These are phyloP conservation scores for Mycena olivaceomarginata DNA, from an alignment of 768 basidiomycete genomes.

Conservation along the genomic window DNA sequence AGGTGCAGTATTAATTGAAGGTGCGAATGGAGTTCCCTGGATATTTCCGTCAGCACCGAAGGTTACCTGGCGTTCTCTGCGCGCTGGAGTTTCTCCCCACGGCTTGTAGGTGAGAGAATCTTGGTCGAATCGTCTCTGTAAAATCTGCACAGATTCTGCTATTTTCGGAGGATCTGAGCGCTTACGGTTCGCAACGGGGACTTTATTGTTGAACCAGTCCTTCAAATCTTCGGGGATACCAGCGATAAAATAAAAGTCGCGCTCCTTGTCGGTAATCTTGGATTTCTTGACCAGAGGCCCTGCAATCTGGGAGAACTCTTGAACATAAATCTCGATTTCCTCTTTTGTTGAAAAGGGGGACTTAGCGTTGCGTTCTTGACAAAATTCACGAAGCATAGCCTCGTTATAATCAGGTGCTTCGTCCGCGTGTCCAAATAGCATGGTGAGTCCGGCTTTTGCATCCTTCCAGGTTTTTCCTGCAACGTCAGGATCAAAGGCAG, in stretches of 20 bases:
- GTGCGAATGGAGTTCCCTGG: too few species aligned
- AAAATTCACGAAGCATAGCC: not conserved
- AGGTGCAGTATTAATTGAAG: too few species aligned
- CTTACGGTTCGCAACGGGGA: not conserved
- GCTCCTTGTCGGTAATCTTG: not conserved
- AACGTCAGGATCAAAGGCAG: slow-evolving; percentile 13
- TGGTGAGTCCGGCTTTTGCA: not conserved
- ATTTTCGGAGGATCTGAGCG: slow-evolving; percentile 17
- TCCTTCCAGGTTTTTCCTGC: not conserved
- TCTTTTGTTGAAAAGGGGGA: not conserved
- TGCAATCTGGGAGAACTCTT: not conserved
- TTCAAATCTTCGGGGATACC: slow-evolving; percentile 21
- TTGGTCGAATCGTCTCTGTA: not conserved
- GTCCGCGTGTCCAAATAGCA: slow-evolving; percentile 5
- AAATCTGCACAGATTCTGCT: not conserved
- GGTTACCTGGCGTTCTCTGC: too few species aligned
- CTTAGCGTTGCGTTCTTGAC: slow-evolving; percentile 3
- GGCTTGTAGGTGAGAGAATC: not conserved
- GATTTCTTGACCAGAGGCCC: slow-evolving; percentile 20
- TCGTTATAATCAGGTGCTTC: slow-evolving; percentile 13
- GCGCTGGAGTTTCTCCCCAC: too few species aligned
- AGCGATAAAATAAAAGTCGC: slow-evolving; percentile 27
- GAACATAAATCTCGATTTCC: slow-evolving; percentile 5
- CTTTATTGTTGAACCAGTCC: slow-evolving; percentile 31
- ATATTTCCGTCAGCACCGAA: too few species aligned